Evolutionary conservation across 192 early-diverging fungal genomes (phyloP), one percentile per base, ranked within the genome.

Genomic region (Mortierella antarctica): DNA sequence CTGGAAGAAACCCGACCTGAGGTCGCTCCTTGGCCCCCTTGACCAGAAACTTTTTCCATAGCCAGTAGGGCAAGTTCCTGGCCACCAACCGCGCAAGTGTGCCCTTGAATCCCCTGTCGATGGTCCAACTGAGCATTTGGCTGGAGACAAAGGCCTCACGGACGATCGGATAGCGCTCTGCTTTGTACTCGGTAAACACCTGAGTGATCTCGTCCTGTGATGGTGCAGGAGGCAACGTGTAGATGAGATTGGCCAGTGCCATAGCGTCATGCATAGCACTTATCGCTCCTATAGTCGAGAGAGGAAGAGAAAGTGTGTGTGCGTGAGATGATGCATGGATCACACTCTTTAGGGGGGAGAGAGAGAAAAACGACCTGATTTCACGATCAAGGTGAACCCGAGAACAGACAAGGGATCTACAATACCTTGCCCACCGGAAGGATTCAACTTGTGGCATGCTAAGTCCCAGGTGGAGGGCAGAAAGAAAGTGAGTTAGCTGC

Each of bases 251-350:
- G 48, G 46, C 48, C 10, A 68, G 47, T 13, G 39, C 15, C 10
- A 68, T 8, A 14, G 67, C 67, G 21, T 68, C 67, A 4, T 68
- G 56, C 44, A 68, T 58, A 14, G 67, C 67, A 15, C n/a, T 59
- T 2, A 59, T 39, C 0, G 67, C 67, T 12, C 65, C 62, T 63
- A 23, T 49, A 0, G 39, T 23, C 6, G 11, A 13, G 31, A 48
- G 13, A 39, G 49, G 14, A 14, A 51, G 12, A 15, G 20, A 45
- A 0, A 5, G 21, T 31, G 10, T 57, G 12, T 11, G 15, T 23
- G 7, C 11, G 6, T 21, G 15, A 20, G 5, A 14, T 50, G 17
- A 1, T 50, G 12, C 17, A 17, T 50, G 17, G 49, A 50, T 50
- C 49, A 50, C 12, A 11, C n/a, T 4, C n/a, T n/a, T n/a, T n/a